Evolutionary conservation across 202 grass and related monocot species (phyloP), one percentile per base, ranked within the genome.

Genomic region (Brachypodium distachyon): DNA sequence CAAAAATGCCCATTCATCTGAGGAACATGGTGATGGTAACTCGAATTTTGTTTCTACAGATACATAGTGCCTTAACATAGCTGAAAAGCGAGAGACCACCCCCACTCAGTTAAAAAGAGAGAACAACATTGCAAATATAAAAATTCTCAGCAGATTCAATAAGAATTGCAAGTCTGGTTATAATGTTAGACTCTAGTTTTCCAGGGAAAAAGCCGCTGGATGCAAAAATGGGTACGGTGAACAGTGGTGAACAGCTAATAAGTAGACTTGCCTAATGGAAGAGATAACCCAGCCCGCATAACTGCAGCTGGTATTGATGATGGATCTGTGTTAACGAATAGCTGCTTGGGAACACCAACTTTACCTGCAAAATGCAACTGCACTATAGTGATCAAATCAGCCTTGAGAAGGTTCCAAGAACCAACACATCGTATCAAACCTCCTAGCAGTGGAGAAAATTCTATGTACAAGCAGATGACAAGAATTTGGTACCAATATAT

Each of bases 251-350:
- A 75, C 36, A 58, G 46, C 28, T 49, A 55, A 26, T 50, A 11
- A 74, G 51, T 4, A 70, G 19, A 68, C 67, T 82, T 77, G 78
- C 92, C 92, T 81, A 96, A 78, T 61, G 92, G 92, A 64, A 96
- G 84, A 51, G 86, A 78, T 59, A 96, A 44, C 26, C 89, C 92
- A 61, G 92, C 92, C 60, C 68, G 87, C 22, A 14, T 75, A 60
- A 96, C 92, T 36, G 89, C 92, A 85, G 82, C 83, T 52, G 84
- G 92, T 80, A 91, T 91, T 73, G 86, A 92, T 26, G 76, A 87
- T 9, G 92, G 78, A 41, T 96, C 92, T 70, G 85, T 92, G 43
- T 85, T 89, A 79, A 96, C 80, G 59, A 96, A 88, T 43, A 96
- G 71, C 62, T 96, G 88, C 77, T 81, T 96, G 39, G 92, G 92